Conservation (phyloP, 192 early-diverging fungal genomes). For the Podila epigama region DNA sequence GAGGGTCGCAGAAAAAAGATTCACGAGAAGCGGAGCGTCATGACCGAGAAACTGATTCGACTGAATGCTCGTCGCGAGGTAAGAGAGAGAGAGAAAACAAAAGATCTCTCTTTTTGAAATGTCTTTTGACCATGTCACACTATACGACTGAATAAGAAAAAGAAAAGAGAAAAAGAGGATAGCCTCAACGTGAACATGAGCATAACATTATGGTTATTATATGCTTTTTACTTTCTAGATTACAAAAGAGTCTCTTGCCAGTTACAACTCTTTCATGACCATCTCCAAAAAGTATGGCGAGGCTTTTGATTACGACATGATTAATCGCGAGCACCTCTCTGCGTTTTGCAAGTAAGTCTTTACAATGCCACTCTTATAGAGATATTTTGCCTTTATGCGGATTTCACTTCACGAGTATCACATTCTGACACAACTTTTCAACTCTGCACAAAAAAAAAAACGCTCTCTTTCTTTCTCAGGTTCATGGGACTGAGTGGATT, state of each 20-base stretch:
- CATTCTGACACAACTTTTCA: too few relatives aligned
- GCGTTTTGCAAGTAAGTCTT: constrained; percentile 55
- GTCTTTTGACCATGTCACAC: too few relatives aligned
- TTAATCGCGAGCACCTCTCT: constrained; percentile 54
- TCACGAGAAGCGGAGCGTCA: constrained; percentile 51
- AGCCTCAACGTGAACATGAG: too few relatives aligned
- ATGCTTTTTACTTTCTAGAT: too few relatives aligned
- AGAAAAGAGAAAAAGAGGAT: too few relatives aligned
- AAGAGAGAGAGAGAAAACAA: not conserved
- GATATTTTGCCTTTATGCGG: too few relatives aligned
- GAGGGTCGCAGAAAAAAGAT: constrained; percentile 54
- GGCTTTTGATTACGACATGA: constrained; percentile 53
- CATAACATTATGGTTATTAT: too few relatives aligned
- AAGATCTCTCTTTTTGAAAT: not conserved
- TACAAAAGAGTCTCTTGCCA: constrained; percentile 48
- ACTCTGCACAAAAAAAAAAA: not conserved
- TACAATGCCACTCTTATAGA: not conserved
- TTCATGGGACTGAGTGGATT: constrained; percentile 60
- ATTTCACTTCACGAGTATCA: too few relatives aligned
- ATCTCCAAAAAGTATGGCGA: constrained; percentile 53
- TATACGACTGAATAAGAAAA: too few relatives aligned
- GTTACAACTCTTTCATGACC: constrained; percentile 36
- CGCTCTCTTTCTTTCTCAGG: constrained; percentile 6
- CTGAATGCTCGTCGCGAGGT: constrained; percentile 49
- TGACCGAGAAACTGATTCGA: constrained; percentile 55